Conservation (phyloP, 164 flowering plant genomes). For the Piper longum region DNA sequence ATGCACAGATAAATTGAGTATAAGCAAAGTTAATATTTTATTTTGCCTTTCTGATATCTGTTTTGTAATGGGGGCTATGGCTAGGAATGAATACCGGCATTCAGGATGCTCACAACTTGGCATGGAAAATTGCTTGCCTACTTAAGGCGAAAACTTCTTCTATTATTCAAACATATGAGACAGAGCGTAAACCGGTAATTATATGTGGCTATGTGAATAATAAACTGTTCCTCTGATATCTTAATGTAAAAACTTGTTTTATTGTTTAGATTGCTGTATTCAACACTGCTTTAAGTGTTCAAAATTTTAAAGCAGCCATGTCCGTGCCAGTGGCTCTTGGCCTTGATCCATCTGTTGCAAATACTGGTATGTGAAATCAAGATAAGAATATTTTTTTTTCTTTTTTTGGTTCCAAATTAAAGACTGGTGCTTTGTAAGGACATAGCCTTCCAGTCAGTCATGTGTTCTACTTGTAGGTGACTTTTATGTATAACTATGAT, state of each 20-base stretch:
- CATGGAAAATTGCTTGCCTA: constrained; percentile 85
- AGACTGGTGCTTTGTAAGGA: neutral
- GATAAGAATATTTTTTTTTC: neutral
- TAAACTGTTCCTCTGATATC: constrained; percentile 3
- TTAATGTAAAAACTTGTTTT: neutral
- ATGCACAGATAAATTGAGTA: too few relatives aligned
- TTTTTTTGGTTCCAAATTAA: neutral
- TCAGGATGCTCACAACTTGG: constrained; percentile 97
- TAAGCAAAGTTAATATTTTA: too few relatives aligned
- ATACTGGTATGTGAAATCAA: constrained; percentile 38
- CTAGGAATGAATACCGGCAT: constrained; percentile 98
- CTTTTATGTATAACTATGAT: too few relatives aligned
- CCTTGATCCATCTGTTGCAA: constrained; percentile 77
- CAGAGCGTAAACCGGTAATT: constrained; percentile 75
- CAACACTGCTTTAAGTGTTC: constrained; percentile 74
- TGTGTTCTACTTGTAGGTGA: too few relatives aligned
- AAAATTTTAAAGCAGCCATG: constrained; percentile 95
- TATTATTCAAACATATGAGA: constrained; percentile 61
- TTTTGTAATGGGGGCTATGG: neutral
- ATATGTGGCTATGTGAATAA: constrained; percentile 3
- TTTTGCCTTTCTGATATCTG: neutral
- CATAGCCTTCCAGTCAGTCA: too few relatives aligned
- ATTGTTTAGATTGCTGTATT: constrained; percentile 52
- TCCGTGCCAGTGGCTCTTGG: constrained; percentile 92
- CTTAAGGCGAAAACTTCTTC: constrained; percentile 52